Base-by-base conservation (phyloP, 2,329 filamentous ascomycete species). In the Cytospora chrysosperma region DNA sequence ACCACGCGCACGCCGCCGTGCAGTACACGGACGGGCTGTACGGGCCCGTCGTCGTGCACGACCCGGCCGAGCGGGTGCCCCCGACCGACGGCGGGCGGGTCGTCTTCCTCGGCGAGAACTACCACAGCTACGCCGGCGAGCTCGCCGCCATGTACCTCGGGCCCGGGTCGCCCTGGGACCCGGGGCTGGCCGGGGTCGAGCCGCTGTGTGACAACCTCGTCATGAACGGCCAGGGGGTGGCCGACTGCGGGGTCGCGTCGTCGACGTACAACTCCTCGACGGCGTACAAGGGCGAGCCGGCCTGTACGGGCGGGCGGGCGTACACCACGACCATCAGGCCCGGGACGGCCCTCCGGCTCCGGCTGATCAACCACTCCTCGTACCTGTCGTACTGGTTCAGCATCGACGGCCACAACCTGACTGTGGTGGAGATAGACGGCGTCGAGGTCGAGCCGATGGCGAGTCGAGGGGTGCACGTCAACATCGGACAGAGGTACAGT, bases 21-120 rank as follows among this genome's bases (percentile, higher is more conserved):
- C 86, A 88, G 69, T 88, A 89, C 66, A 84, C 84, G 0, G 87
- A 90, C 69, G 88, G 88, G 3, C 78, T 88, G 28, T 86, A 86
- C 26, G 85, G 84, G 2, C 81, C 87, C 3, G 77, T 90, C 55
- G 79, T 78, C 26, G 70, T 79, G 50, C 75, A 75, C 59, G 76
- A 77, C 58, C 72, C 73, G 0, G 69, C 67, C 4, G 73, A 75
- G 60, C 70, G 69, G 65, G 68, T 74, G 0, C 73, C 72, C 0
- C 40, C 65, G 56, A 66, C 69, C 1, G 71, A 74, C 24, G 72
- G 74, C 28, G 75, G 77, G 52, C 75, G 75, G 67, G 70, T 78
- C 15, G 13, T 78, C 5, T 77, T 78, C 55, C 67, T 79, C 1
- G 70, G 75, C 0, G 77, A 78, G 62, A 70, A 77, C 43, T 77